Base-by-base conservation (phyloP, 1,284 basidiomycete genomes). In the Termitomyces sp. region DNA sequence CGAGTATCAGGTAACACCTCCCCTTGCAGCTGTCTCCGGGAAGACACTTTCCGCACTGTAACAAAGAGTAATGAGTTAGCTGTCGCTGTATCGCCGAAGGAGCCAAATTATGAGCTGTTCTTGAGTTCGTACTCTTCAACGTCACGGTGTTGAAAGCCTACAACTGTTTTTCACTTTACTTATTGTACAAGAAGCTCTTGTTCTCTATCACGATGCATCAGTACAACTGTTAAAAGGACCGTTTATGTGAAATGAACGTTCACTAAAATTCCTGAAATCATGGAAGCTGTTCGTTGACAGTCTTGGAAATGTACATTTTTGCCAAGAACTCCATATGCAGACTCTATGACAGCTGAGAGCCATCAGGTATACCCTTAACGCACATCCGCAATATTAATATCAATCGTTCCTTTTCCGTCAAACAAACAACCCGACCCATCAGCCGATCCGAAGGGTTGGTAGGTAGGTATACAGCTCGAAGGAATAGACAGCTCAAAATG, bases 61-160 rank as follows among this genome's bases (percentile, higher is more conserved):
- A 81, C 83, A 8, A 78, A 74, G 42, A 86, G 68, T 0, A 80
- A 76, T 0, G 84, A 73, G 2, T 64, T 63, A n/a, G 70, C 60
- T 2, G 58, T 57, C 9, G 45, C 42, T 0, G 49, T 19, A n/a
- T 19, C 28, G 21, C 34, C 28, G 24, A 12, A 44, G 15, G 24
- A 34, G 12, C 19, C 6, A 8, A 36, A 19, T 30, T 8, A 39
- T 21, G 2, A n/a, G 15, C 19, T n/a, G 7, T 28, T 39, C 12
- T 15, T 6, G 2, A 38, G 5, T 17, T 15, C 36, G n/a, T 38
- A 48, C 47, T 24, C 17, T 49, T 49, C 49, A 10, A 26, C 17
- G 8, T 33, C 26, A n/a, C n/a, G 15, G 28, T 9, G 17, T 31
- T 26, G 5, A 5, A 33, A 10, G 8, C 9, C 21, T n/a, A 38